Base-by-base conservation (phyloP, 495 filamentous ascomycete genomes). In the Annulohypoxylon maeteangense region DNA sequence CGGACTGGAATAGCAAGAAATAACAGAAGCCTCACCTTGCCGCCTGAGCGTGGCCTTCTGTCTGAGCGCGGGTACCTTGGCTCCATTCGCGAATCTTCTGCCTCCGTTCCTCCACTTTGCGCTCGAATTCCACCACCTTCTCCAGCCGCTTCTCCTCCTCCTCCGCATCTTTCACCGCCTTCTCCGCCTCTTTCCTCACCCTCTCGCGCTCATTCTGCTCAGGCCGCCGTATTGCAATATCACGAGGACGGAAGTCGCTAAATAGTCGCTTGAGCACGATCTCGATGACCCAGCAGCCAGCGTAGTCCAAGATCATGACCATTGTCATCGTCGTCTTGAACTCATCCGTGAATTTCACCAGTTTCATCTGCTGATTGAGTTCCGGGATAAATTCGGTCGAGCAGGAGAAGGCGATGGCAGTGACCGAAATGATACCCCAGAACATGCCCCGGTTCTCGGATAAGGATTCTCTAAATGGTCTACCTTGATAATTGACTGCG, bases 401-500 rank as follows among this genome's bases (percentile, higher is more conserved):
- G 82, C 95, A 98, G 48, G 92, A 92, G 81, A 99, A 98, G 7
- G 95, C 95, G 48, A 98, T 91, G 23, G 81, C 93, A 4, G 94
- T 90, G 7, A 97, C 94, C 58, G 90, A 90, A 6, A 98, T 81
- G 54, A 99, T 90, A 62, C 95, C 96, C 87, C 90, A 98, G 84
- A 94, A 99, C 95, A 99, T 99, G 76, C 93, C 93, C 74, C 88
- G 89, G 83, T 99, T 99, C 83, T 98, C 96, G 1, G 90, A 88
- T 58, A 99, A 93, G 7, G 91, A 91, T 81, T 99, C 95, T 62
- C 95, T 91, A 90, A 99, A 99, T 3, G 95, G 95, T 22, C 95
- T 91, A 61, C 95, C 95, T 79, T 99, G 95, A 83, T 99, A 99
- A 85, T 99, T 99, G 87, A 98, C 95, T 38, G 95, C 94, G 76